phyloP scores from a whole-genome alignment of 768 basidiomycete genomes.

The Pholiota conissans region DNA sequence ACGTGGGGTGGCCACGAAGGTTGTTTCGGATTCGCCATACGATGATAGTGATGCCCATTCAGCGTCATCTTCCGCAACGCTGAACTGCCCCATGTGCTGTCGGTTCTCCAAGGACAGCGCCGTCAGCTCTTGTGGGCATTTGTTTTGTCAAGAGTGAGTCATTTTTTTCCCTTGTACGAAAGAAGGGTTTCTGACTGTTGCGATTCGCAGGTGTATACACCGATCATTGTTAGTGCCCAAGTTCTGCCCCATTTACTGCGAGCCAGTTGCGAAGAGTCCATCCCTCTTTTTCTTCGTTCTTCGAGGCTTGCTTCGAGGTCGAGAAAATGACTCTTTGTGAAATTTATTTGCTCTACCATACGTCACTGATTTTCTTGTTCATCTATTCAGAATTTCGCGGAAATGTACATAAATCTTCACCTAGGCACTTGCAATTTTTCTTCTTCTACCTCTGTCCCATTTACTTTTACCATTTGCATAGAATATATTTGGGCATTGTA shows the following conservation, averaged over 20 bases:
- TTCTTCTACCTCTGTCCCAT: too few species aligned
- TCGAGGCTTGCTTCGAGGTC: too few species aligned
- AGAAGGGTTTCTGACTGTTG: too few species aligned
- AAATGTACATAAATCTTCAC: too few species aligned
- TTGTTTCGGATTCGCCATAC: slow-evolving; percentile 8
- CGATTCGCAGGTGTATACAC: slow-evolving; percentile 18
- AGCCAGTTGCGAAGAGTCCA: slow-evolving; percentile 20
- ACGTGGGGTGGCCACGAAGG: slow-evolving; percentile 45
- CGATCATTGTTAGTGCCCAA: slow-evolving; percentile 14
- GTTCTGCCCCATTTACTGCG: slow-evolving; percentile 25
- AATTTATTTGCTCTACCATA: too few species aligned
- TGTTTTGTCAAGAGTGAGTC: slow-evolving; percentile 25
- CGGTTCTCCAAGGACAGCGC: slow-evolving; percentile 30
- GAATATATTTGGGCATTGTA: too few species aligned
- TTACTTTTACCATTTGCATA: too few species aligned
- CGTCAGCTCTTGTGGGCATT: slow-evolving; percentile 31
- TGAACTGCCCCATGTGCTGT: slow-evolving; percentile 33
- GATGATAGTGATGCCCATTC: not conserved
- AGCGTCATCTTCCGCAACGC: slow-evolving; percentile 17
- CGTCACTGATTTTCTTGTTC: too few species aligned
- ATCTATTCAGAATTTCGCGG: too few species aligned
- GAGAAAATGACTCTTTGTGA: too few species aligned
- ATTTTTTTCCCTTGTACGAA: not conserved
- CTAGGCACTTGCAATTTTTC: too few species aligned
- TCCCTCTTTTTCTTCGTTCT: slow-evolving; percentile 20